Conservation (phyloP, 305 asterid species). For the Coffea humblotiana region DNA sequence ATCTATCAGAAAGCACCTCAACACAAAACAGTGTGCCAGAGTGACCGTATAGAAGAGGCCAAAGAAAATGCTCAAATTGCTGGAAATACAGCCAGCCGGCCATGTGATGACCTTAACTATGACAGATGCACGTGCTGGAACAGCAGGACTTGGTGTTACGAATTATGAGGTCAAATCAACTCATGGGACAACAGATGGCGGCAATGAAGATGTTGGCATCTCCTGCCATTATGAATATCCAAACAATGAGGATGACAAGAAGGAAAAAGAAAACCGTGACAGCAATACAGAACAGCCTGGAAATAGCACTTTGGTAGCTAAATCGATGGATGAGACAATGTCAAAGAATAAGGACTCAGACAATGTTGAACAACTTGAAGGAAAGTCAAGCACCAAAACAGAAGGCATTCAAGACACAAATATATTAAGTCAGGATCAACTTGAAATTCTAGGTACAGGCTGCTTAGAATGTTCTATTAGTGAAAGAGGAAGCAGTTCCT, state of each 20-base stretch:
- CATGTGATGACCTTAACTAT: neutral
- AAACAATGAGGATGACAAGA: neutral
- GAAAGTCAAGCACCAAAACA: neutral
- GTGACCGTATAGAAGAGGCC: neutral
- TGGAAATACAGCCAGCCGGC: slow-evolving; percentile 8
- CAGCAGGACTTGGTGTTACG: neutral
- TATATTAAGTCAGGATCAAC: neutral
- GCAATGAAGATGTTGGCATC: neutral
- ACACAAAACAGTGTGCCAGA: neutral
- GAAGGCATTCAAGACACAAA: neutral
- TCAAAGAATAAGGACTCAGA: neutral
- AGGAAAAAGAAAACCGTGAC: neutral
- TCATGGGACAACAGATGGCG: neutral
- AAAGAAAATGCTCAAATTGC: neutral
- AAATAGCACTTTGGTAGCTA: neutral
- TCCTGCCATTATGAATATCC: neutral
- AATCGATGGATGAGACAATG: neutral
- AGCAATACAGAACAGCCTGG: neutral
- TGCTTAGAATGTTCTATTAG: neutral
- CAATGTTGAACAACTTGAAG: neutral
- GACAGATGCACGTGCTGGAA: neutral
- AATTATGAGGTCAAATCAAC: neutral
- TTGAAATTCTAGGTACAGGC: neutral
- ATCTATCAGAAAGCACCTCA: neutral
- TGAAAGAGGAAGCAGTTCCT: neutral